Conservation (phyloP, 768 basidiomycete species). For the Pleurotus salmoneostramineus region DNA sequence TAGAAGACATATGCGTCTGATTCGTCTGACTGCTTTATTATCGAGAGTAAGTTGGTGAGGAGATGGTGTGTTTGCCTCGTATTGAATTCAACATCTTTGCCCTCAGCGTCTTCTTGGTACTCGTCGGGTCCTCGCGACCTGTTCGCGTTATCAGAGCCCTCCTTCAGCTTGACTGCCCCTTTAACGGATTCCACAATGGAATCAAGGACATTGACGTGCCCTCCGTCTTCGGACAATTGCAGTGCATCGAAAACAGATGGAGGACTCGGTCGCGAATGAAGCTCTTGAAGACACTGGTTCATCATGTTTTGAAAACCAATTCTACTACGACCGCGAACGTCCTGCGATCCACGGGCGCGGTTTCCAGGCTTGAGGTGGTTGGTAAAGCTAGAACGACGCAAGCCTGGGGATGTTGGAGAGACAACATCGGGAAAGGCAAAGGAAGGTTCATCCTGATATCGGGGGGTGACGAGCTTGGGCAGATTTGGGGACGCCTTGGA, state of each 20-base stretch:
- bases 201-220: constrained; percentile 30
- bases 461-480: background rate
- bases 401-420: background rate
- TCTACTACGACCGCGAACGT: constrained; percentile 1
- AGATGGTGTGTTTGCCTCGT: constrained; percentile 1
- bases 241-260: constrained; percentile 46
- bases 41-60: background rate
- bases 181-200: constrained; percentile 41
- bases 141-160: constrained; percentile 13
- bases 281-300: constrained; percentile 25
- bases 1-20: constrained; percentile 66
- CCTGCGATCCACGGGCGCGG: background rate
- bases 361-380: background rate
- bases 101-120: constrained; percentile 37
- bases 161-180: constrained; percentile 35
- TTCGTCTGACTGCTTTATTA: constrained; percentile 24
- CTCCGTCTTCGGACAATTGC: constrained; percentile 19
- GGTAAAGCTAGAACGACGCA: constrained; percentile 5
- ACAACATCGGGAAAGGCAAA: background rate
- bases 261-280: constrained; percentile 54
- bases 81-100: constrained; percentile 28
- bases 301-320: constrained; percentile 10
- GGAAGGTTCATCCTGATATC: background rate
- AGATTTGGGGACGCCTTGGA: background rate
- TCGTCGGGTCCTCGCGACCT: constrained; percentile 8